Percentiles rank a stretch among this genome's conserved stretches.
Conservation (phyloP, 768 basidiomycete genomes). For the Lactarius psammicola region DNA sequence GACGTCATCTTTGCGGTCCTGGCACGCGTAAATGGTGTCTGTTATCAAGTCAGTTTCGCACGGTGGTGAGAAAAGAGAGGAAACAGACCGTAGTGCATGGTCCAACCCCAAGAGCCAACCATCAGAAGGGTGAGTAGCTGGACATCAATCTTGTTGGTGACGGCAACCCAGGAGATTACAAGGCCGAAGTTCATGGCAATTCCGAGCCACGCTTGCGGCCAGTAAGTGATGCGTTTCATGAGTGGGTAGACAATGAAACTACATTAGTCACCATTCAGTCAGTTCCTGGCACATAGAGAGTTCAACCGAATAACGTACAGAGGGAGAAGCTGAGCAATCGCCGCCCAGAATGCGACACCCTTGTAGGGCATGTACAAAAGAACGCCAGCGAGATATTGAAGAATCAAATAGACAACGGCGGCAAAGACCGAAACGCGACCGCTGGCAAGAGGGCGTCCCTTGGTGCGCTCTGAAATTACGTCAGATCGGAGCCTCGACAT, state of each 20-base stretch:
- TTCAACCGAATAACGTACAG: conserved; percentile 14
- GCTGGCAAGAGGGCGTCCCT: conserved; percentile 27
- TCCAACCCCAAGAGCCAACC: conserved; percentile 37
- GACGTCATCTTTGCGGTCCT: conserved; percentile 73
- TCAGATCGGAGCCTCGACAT: background rate
- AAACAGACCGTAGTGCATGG: conserved; percentile 42
- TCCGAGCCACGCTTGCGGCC: conserved; percentile 65
- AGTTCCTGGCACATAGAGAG: background rate
- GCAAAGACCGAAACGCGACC: conserved; percentile 30
- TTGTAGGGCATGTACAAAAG: conserved; percentile 24
- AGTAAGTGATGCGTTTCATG: conserved; percentile 55
- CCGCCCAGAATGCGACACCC: conserved; percentile 25
- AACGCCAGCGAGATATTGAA: conserved; percentile 28
- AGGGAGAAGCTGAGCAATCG: conserved; percentile 28
- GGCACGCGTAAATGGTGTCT: conserved; percentile 74
- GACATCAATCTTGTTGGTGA: conserved; percentile 37
- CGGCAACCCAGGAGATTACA: conserved; percentile 49
- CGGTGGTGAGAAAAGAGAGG: background rate
- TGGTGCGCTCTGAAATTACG: conserved; percentile 10
- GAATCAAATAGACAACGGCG: conserved; percentile 26
- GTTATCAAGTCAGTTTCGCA: background rate
- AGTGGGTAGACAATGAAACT: conserved; percentile 47
- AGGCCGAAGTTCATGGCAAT: conserved; percentile 50
- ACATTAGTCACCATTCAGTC: conserved; percentile 11
- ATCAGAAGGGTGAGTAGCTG: conserved; percentile 25